Evolutionary conservation across 2,329 filamentous ascomycete genomes (phyloP).

Genomic region (Aschersonia sp.): DNA sequence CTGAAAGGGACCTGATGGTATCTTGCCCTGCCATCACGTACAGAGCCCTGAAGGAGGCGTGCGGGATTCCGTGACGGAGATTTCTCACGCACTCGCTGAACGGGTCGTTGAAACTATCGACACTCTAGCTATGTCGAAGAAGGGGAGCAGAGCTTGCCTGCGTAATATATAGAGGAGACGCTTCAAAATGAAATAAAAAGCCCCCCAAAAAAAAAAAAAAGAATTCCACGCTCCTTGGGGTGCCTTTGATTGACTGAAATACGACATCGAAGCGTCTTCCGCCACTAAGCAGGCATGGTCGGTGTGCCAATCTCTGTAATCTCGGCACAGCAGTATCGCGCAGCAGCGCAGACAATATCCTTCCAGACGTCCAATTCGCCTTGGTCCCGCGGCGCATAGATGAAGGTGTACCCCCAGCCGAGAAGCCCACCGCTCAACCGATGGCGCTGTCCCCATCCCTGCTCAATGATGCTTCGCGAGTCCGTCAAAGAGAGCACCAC

Average conservation of each 20-base stretch:
- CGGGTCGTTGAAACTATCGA: no score
- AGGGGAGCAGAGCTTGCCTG: no score
- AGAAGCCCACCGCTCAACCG: constrained; percentile 9
- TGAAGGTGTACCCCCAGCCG: constrained; percentile 8
- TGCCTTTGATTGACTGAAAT: no score
- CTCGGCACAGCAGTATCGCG: constrained; percentile 6
- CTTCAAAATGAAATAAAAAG: no score
- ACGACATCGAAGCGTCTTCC: no score
- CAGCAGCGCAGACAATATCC: constrained; percentile 5
- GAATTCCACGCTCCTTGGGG: no score
- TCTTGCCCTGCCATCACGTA: not conserved
- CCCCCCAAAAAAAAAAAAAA: no score
- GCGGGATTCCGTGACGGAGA: not conserved
- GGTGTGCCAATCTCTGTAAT: not conserved
- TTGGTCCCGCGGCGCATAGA: constrained; percentile 7
- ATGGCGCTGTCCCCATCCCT: constrained; percentile 25
- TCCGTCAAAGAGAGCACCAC: constrained; percentile 20
- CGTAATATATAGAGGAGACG: no score
- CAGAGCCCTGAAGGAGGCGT: not conserved
- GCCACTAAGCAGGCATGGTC: not conserved
- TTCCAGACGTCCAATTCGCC: constrained; percentile 8
- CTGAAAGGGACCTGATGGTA: not conserved
- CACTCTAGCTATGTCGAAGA: no score
- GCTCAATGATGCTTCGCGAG: constrained; percentile 16
- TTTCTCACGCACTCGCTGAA: not conserved